Conservation (phyloP, 2,329 filamentous ascomycete species). For the Pseudocercospora cruenta region DNA sequence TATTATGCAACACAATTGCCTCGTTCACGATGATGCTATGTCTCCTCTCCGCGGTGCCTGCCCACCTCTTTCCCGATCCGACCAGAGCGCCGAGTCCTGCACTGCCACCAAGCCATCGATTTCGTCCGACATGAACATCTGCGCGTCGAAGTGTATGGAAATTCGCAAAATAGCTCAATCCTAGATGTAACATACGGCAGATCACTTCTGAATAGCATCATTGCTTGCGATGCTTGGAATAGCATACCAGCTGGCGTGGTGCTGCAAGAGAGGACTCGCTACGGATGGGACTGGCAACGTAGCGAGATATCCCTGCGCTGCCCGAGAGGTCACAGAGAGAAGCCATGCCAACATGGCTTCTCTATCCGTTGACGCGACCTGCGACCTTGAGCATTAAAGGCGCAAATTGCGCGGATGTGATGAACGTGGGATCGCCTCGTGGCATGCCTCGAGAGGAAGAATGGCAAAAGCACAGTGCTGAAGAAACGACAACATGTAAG, state of each 20-base stretch:
- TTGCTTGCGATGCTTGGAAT: neutral
- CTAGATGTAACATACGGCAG: neutral
- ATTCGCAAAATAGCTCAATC: neutral
- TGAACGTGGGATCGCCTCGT: no score
- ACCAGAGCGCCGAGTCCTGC: neutral
- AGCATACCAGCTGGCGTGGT: neutral
- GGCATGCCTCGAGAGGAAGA: no score
- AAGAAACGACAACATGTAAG: no score
- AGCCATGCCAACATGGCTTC: no score
- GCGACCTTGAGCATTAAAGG: no score
- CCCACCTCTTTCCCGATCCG: neutral
- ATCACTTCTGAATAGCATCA: neutral
- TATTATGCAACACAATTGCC: neutral
- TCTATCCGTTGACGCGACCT: no score
- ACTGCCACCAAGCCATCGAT: conserved; percentile 4
- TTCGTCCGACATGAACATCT: neutral
- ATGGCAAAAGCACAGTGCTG: no score
- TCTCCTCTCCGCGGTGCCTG: neutral
- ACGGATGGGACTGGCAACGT: no score
- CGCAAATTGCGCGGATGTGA: no score
- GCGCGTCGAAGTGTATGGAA: neutral
- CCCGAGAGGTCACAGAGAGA: no score
- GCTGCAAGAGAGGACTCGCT: neutral
- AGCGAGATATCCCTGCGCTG: no score
- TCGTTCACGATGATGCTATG: neutral